phyloP scores from a whole-genome alignment of 345 rosid species.

The Chamaenerion angustifolium region DNA sequence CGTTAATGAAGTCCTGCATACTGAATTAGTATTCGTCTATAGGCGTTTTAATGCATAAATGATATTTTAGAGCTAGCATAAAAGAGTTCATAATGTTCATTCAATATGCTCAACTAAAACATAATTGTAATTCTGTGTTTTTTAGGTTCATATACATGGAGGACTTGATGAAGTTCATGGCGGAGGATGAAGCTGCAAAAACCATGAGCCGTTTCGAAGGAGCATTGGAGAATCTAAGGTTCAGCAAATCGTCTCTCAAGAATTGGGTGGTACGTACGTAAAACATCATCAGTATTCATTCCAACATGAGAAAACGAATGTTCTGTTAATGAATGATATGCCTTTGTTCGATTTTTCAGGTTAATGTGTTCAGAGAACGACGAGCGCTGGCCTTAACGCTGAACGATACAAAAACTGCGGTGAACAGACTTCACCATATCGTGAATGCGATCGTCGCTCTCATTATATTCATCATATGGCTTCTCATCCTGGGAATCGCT shows the following conservation, averaged over 20 bases:
- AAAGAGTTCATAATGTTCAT: no score
- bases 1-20: no score
- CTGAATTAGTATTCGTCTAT: no score
- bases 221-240: conserved; percentile 6
- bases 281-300: no score
- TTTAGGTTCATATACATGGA: conserved; percentile 9
- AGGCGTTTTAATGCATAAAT: neutral
- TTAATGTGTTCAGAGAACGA: conserved; percentile 34
- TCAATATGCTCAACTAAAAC: no score
- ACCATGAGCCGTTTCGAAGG: conserved; percentile 16
- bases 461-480: conserved; percentile 19
- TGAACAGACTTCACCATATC: conserved; percentile 30
- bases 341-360: conserved; percentile 9
- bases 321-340: no score
- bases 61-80: no score
- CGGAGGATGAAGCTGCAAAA: conserved; percentile 13
- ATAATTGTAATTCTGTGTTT: neutral
- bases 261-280: conserved; percentile 16
- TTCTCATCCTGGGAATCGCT: conserved; percentile 23
- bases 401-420: conserved; percentile 38
- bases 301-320: no score
- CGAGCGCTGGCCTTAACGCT: conserved; percentile 30
- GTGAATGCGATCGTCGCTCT: conserved; percentile 18
- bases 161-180: conserved; percentile 15
- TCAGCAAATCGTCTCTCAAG: conserved; percentile 11